These are phyloP conservation scores for Aschersonia sp. DNA, from an alignment of 2,329 filamentous ascomycete genomes.

Conservation along the genomic window DNA sequence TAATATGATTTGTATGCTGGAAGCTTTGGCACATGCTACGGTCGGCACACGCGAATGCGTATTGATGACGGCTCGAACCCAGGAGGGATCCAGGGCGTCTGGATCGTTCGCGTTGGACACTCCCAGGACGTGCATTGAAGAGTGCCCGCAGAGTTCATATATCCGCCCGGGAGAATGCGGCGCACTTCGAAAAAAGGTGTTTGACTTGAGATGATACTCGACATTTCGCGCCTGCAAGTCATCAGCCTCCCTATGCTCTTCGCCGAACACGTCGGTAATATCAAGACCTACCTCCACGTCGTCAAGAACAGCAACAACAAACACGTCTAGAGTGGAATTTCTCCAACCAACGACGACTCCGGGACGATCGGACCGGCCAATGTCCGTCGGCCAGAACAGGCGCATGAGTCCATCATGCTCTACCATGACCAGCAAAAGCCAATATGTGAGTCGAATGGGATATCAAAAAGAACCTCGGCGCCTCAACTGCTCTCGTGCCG, in stretches of 20 bases:
- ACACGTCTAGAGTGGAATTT: constrained; percentile 80
- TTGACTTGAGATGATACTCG: constrained; percentile 73
- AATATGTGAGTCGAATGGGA: constrained; percentile 8
- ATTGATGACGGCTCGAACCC: constrained; percentile 48
- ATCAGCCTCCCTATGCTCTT: not conserved
- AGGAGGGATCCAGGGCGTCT: constrained; percentile 45
- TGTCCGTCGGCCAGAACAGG: constrained; percentile 95
- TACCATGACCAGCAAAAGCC: constrained; percentile 40
- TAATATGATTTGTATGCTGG: constrained; percentile 74
- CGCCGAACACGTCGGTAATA: not conserved
- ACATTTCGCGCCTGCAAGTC: constrained; percentile 54
- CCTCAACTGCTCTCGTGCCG: constrained; percentile 86
- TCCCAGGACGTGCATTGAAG: constrained; percentile 74
- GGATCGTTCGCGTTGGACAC: constrained; percentile 52
- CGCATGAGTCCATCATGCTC: constrained; percentile 84
- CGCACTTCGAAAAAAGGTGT: constrained; percentile 70
- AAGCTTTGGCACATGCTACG: constrained; percentile 56
- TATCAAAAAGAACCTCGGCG: constrained; percentile 83
- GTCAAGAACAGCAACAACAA: constrained; percentile 80
- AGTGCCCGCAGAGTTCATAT: constrained; percentile 70
- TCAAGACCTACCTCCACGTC: constrained; percentile 63
- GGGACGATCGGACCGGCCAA: constrained; percentile 53
- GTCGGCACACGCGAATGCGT: constrained; percentile 44
- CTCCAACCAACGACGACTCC: constrained; percentile 92
- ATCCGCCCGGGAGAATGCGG: constrained; percentile 69